phyloP scores from a whole-genome alignment of 2,329 filamentous ascomycete genomes.

The Ceratocystis alfenasii region DNA sequence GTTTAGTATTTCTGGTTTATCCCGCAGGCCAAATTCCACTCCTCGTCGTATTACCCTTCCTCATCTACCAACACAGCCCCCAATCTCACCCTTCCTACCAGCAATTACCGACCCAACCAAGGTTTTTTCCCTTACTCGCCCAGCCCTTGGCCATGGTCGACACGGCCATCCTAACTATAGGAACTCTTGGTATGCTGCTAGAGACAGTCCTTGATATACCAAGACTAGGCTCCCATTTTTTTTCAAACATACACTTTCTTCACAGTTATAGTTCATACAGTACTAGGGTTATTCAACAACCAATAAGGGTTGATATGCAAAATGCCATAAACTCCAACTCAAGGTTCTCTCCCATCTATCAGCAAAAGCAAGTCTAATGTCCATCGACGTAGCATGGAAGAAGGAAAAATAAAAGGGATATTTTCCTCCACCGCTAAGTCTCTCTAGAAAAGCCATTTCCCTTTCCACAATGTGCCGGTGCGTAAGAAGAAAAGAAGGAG shows the following conservation, averaged over 20 bases:
- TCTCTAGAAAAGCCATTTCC: too few species aligned
- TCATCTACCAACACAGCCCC: conserved; percentile 2
- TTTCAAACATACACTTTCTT: neutral
- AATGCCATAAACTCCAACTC: neutral
- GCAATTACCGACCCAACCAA: neutral
- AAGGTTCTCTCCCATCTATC: conserved; percentile 5
- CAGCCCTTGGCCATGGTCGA: neutral
- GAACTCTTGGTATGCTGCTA: neutral
- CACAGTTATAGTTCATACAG: neutral
- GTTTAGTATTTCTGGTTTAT: neutral
- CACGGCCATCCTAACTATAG: too few species aligned
- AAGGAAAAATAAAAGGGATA: neutral
- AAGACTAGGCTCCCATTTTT: neutral
- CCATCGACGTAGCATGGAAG: neutral
- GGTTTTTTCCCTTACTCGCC: neutral
- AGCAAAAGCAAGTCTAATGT: neutral
- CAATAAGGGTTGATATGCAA: neutral
- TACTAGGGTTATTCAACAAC: neutral
- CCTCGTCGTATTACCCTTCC: neutral
- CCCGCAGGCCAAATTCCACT: neutral
- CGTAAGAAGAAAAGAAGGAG: neutral
- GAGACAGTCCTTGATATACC: neutral
- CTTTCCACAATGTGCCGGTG: too few species aligned
- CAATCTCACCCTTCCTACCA: neutral
- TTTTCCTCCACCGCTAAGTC: too few species aligned